phyloP scores from a whole-genome alignment of 768 basidiomycete genomes.

The Termitomyces sp. region DNA sequence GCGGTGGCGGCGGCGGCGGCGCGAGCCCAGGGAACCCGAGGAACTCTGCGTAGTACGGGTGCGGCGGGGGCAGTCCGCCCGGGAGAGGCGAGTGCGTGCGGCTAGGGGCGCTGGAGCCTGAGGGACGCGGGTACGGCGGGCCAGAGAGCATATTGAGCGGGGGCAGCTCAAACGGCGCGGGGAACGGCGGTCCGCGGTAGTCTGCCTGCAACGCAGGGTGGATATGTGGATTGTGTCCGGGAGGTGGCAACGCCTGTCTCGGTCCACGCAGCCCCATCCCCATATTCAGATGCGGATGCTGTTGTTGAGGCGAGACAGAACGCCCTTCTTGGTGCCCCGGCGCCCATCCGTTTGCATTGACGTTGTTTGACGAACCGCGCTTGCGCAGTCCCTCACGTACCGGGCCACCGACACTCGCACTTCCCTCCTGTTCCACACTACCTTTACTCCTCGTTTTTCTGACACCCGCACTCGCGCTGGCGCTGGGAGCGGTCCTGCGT shows the following conservation, averaged over 20 bases:
- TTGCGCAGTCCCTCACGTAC: constrained; percentile 14
- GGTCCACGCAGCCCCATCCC: constrained; percentile 19
- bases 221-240: constrained; percentile 11
- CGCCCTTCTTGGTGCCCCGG: constrained; percentile 3
- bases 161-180: constrained; percentile 60
- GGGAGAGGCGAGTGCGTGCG: constrained; percentile 62
- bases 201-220: constrained; percentile 16
- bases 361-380: constrained; percentile 4
- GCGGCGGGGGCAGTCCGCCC: constrained; percentile 4
- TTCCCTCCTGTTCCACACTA: constrained; percentile 7
- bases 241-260: constrained; percentile 6
- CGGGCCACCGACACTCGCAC: constrained; percentile 13
- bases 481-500: constrained; percentile 28
- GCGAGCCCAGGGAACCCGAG: background rate
- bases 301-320: constrained; percentile 9
- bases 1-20: constrained; percentile 1
- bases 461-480: constrained; percentile 31
- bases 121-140: constrained; percentile 12
- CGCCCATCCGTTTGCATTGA: constrained; percentile 5
- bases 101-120: constrained; percentile 65
- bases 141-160: constrained; percentile 35
- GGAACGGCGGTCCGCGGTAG: constrained; percentile 13
- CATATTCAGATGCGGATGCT: constrained; percentile 13
- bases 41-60: constrained; percentile 33
- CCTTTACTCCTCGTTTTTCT: constrained; percentile 21